Evolutionary conservation across 192 early-diverging fungal genomes (phyloP).

Genomic region (Coemansia sp.): DNA sequence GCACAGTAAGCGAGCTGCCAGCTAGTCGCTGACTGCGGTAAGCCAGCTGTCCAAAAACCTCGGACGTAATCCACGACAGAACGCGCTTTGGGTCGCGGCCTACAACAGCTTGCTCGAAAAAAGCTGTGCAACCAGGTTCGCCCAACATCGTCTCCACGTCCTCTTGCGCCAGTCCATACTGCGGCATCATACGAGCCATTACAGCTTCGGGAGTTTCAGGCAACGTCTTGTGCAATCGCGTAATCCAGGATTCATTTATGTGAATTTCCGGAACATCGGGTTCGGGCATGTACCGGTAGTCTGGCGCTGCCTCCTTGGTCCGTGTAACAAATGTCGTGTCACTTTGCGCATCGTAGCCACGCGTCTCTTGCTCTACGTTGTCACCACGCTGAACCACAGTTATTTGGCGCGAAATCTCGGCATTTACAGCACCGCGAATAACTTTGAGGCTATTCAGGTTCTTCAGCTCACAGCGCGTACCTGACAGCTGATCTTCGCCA

Average conservation of each 20-base stretch:
- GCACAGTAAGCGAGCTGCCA: slow-evolving; percentile 52
- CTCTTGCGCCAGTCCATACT: slow-evolving; percentile 61
- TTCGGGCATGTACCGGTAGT: slow-evolving; percentile 92
- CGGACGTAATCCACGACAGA: slow-evolving; percentile 56
- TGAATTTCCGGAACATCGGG: slow-evolving; percentile 44
- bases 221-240: slow-evolving; percentile 41
- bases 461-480: slow-evolving; percentile 74
- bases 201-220: slow-evolving; percentile 75
- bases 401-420: slow-evolving; percentile 80
- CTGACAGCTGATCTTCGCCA: slow-evolving; percentile 52
- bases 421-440: slow-evolving; percentile 70
- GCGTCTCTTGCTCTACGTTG: slow-evolving; percentile 69
- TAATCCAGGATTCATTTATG: slow-evolving; percentile 50
- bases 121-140: slow-evolving; percentile 70
- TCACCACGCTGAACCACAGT: slow-evolving; percentile 56
- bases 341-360: slow-evolving; percentile 69
- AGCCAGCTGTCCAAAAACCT: slow-evolving; percentile 54
- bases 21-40: slow-evolving; percentile 31
- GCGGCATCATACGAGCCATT: slow-evolving; percentile 55
- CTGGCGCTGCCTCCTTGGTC: slow-evolving; percentile 80
- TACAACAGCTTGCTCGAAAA: slow-evolving; percentile 68
- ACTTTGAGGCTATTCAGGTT: slow-evolving; percentile 76
- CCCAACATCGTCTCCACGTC: slow-evolving; percentile 67
- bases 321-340: slow-evolving; percentile 68
- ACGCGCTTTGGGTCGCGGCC: slow-evolving; percentile 33